phyloP scores from a whole-genome alignment of 495 filamentous ascomycete species.

The Aspergillus affinis region DNA sequence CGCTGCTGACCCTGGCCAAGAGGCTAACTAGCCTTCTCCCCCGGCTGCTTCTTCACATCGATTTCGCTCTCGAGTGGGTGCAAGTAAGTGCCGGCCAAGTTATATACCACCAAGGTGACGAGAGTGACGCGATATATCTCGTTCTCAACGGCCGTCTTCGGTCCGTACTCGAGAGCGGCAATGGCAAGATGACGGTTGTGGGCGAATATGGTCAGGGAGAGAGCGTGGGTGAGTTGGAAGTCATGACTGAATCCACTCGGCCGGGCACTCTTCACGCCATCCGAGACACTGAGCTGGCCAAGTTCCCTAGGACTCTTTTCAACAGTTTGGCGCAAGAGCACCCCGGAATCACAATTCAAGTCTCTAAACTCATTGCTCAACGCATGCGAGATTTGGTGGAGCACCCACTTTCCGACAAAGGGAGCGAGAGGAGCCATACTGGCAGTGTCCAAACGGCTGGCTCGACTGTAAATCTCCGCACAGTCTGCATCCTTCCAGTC shows the following conservation, averaged over 20 bases:
- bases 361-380: slow-evolving; percentile 96
- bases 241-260: slow-evolving; percentile 89
- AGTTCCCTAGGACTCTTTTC: slow-evolving; percentile 93
- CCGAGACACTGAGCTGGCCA: slow-evolving; percentile 92
- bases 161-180: slow-evolving; percentile 71
- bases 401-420: slow-evolving; percentile 68
- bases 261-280: slow-evolving; percentile 93
- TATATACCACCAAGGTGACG: slow-evolving; percentile 89
- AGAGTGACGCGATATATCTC: slow-evolving; percentile 98
- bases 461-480: slow-evolving; percentile 88
- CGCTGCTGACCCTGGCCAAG: slow-evolving; percentile 93
- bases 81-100: slow-evolving; percentile 94
- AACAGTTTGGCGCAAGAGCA: slow-evolving; percentile 97
- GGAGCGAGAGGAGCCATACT: slow-evolving; percentile 54
- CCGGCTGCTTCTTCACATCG: slow-evolving; percentile 91
- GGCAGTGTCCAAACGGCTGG: slow-evolving; percentile 68
- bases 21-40: slow-evolving; percentile 85
- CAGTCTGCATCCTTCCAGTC: slow-evolving; percentile 87
- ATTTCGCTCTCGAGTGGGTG: slow-evolving; percentile 97
- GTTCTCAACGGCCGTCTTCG: slow-evolving; percentile 90
- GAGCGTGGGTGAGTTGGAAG: slow-evolving; percentile 94
- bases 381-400: slow-evolving; percentile 89
- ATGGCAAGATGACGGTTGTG: slow-evolving; percentile 81
- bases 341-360: slow-evolving; percentile 96
- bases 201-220: slow-evolving; percentile 97